Evolutionary conservation across 2,329 filamentous ascomycete genomes (phyloP).

Genomic region (Niveomyces coronatus): DNA sequence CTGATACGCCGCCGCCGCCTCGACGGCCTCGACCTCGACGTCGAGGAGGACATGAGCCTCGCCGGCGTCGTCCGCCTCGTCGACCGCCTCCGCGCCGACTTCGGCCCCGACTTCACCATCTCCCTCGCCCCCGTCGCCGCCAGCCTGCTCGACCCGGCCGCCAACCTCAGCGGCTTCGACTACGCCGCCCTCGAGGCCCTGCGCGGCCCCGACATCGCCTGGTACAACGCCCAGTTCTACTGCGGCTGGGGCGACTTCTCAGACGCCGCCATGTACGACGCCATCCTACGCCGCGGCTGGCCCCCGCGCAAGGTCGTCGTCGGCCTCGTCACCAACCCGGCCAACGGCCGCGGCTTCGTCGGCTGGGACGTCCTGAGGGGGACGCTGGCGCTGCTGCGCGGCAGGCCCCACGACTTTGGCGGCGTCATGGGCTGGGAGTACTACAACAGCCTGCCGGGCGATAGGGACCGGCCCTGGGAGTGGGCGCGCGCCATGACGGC

Average conservation of each 20-base stretch:
- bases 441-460: conserved; percentile 69
- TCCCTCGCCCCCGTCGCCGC: conserved; percentile 75
- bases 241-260: conserved; percentile 66
- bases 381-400: conserved; percentile 32
- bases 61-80: conserved; percentile 56
- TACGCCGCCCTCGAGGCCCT: conserved; percentile 65
- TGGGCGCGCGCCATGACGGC: conserved; percentile 64
- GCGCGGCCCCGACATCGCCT: conserved; percentile 56
- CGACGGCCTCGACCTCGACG: conserved; percentile 67
- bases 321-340: conserved; percentile 69
- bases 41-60: conserved; percentile 68
- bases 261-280: conserved; percentile 37
- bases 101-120: conserved; percentile 61
- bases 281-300: conserved; percentile 55
- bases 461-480: conserved; percentile 54
- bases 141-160: conserved; percentile 44
- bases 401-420: conserved; percentile 57
- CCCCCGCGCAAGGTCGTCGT: conserved; percentile 62
- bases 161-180: conserved; percentile 70
- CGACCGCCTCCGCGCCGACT: conserved; percentile 56
- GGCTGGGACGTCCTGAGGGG: conserved; percentile 34
- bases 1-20: conserved; percentile 51
- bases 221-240: conserved; percentile 93
- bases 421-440: conserved; percentile 96
- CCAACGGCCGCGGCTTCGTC: conserved; percentile 53